Evolutionary conservation across 495 filamentous ascomycete species (phyloP), one percentile per base, ranked within the genome.

Genomic region (Annulohypoxylon maeteangense): DNA sequence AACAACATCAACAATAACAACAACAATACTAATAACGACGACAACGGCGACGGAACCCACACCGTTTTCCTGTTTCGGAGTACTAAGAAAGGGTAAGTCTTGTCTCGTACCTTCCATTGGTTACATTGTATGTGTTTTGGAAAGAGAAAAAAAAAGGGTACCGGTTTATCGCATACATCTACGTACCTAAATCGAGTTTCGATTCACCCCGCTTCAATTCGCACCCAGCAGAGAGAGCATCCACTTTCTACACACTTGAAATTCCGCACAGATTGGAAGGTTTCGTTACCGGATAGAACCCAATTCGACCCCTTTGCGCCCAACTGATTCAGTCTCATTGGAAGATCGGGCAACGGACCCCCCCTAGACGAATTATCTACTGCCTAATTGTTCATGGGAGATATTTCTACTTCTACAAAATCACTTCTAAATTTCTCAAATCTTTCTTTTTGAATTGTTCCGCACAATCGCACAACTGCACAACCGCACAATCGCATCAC

Each of bases 271-370:
- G 10, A 40, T 40, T 40, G 36, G 36, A 11, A 54, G 44, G 7
- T 61, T 27, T 36, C 20, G 32, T 34, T 14, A 8, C 50, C 54
- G 47, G 54, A 70, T 25, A 54, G 67, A 18, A 57, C 70, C 70
- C 70, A 73, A 73, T 73, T 73, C 65, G 60, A 68, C 65, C 64
- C 70, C 65, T 72, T 72, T 65, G 65, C 70, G 70, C 70, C 70
- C 70, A 73, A 73, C 70, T 73, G 65, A 69, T 51, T 65, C 60
- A 55, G 64, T 73, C 70, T 69, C 23, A 73, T 69, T 73, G 60
- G 65, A 68, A 73, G 61, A 69, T n/a, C 65, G 42, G 18, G 65
- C 62, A 68, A 44, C n/a, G n/a, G 40, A 16, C 18, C 54, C 55
- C 61, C 65, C 65, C 61, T 20, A 48, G 55, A 34, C 54, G 40